Percentiles rank a stretch among this genome's conserved stretches.
Evolutionary conservation across 495 filamentous ascomycete genomes (phyloP).

Genomic region (Bathelium albidoporum): DNA sequence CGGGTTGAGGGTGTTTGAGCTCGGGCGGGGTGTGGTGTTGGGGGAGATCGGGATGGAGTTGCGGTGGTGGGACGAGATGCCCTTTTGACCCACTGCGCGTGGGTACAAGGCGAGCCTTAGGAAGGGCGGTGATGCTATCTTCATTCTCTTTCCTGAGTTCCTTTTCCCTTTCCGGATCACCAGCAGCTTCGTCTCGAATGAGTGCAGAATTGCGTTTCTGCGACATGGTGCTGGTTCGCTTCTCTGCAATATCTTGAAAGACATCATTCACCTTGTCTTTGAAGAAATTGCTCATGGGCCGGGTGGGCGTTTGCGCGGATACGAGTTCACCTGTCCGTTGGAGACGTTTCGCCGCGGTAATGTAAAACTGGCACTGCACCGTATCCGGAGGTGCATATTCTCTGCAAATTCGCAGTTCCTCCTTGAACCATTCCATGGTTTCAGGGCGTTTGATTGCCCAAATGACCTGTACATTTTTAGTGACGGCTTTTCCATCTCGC

Average conservation of each 20-base stretch:
- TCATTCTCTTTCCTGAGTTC: constrained; percentile 78
- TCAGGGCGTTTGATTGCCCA: constrained; percentile 86
- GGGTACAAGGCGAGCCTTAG: constrained; percentile 40
- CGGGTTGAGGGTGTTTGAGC: constrained; percentile 1
- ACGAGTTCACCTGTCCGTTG: constrained; percentile 28
- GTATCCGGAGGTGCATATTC: constrained; percentile 73
- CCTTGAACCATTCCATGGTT: constrained; percentile 96
- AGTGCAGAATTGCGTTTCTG: constrained; percentile 56
- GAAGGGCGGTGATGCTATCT: constrained; percentile 74
- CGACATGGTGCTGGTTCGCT: constrained; percentile 34
- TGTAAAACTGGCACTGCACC: constrained; percentile 88
- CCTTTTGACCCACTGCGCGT: constrained; percentile 17
- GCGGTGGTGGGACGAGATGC: constrained; percentile 13
- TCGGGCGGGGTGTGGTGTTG: constrained; percentile 5
- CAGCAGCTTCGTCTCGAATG: constrained; percentile 68
- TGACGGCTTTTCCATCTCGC: constrained; percentile 85
- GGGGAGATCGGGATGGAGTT: constrained; percentile 2
- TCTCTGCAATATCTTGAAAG: constrained; percentile 67
- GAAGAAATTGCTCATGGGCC: constrained; percentile 55
- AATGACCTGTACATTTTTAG: constrained; percentile 76
- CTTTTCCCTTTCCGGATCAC: constrained; percentile 66
- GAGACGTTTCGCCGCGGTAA: constrained; percentile 61
- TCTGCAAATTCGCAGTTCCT: constrained; percentile 82
- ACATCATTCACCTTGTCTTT: constrained; percentile 78
- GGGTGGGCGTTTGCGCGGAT: constrained; percentile 39